These are phyloP conservation scores for Ramaria rubella DNA, from an alignment of 768 basidiomycete species.

Conservation along the genomic window DNA sequence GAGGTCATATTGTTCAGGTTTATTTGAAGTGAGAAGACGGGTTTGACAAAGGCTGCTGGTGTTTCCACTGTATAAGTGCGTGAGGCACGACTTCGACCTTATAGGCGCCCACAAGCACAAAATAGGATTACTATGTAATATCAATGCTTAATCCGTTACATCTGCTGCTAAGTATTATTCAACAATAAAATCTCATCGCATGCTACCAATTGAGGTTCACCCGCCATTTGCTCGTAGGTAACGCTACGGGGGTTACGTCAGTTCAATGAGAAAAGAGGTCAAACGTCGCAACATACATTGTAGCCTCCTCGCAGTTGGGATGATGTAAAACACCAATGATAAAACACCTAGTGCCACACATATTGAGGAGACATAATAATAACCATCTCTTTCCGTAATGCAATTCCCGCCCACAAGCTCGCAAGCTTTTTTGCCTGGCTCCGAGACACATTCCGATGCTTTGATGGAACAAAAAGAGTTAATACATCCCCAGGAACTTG, in stretches of 20 bases:
- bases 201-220: constrained; percentile 37
- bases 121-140: neutral
- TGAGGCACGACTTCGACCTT: neutral
- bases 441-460: constrained; percentile 89
- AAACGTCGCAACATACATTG: constrained; percentile 55
- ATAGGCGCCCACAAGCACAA: constrained; percentile 3
- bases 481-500: neutral
- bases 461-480: neutral
- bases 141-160: neutral
- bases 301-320: constrained; percentile 77
- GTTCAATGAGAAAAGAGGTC: neutral
- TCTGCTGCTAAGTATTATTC: neutral
- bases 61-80: constrained; percentile 4
- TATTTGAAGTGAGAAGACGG: neutral
- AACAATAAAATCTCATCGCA: neutral
- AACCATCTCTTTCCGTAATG: constrained; percentile 82
- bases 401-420: constrained; percentile 71
- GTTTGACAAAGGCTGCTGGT: neutral
- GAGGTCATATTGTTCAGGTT: constrained; percentile 29
- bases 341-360: constrained; percentile 74
- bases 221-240: constrained; percentile 69
- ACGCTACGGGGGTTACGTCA: constrained; percentile 33
- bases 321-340: constrained; percentile 67
- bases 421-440: constrained; percentile 80
- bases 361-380: constrained; percentile 76